Conservation (phyloP, 2,329 filamentous ascomycete species). For the Apiospora hydei region DNA sequence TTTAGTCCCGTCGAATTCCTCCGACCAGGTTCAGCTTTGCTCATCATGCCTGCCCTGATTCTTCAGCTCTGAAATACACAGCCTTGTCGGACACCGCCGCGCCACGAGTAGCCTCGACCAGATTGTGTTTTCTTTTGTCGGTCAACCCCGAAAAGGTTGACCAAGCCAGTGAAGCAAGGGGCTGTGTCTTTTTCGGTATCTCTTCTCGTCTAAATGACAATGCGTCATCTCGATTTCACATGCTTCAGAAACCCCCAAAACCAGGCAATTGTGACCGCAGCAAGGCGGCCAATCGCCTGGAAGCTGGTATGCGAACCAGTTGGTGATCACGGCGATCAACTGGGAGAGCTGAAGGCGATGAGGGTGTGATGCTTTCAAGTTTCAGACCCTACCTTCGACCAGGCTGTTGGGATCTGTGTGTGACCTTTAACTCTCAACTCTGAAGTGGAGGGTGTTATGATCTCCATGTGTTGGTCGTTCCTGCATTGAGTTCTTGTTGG, state of each 20-base stretch:
- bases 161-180: background rate
- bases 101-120: background rate
- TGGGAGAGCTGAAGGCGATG: background rate
- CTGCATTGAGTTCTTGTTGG: background rate
- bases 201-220: background rate
- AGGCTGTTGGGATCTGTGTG: background rate
- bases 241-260: background rate
- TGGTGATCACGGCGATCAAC: background rate
- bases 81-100: background rate
- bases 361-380: background rate
- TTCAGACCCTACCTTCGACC: background rate
- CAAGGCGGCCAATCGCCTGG: background rate
- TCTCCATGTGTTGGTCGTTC: background rate
- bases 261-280: background rate
- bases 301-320: background rate
- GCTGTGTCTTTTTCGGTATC: constrained; percentile 6
- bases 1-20: background rate
- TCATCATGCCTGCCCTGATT: background rate
- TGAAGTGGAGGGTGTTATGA: background rate
- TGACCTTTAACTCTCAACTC: background rate
- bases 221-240: background rate
- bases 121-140: background rate
- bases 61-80: background rate
- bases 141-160: background rate
- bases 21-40: background rate